Conservation (phyloP, 2,329 filamentous ascomycete genomes). For the Scolecobasidium constrictum region DNA sequence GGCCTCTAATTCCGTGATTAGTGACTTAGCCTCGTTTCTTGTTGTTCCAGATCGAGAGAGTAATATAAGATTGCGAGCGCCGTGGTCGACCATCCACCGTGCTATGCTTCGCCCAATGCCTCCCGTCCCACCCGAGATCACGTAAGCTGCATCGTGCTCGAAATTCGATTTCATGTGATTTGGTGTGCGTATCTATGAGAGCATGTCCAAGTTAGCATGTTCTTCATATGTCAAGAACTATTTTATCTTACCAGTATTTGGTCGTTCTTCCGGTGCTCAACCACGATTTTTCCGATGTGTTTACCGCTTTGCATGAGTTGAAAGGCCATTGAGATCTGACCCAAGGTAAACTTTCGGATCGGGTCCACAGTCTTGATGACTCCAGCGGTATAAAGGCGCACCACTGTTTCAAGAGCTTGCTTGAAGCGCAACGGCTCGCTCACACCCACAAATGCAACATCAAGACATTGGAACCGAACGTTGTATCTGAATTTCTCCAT, state of each 20-base stretch:
- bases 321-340: background rate
- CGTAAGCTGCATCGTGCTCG: conserved; percentile 16
- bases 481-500: conserved; percentile 2
- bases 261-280: background rate
- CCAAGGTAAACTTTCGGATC: background rate
- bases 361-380: background rate
- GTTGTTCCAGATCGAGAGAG: conserved; percentile 13
- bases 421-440: background rate
- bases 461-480: background rate
- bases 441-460: background rate
- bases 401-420: background rate
- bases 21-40: background rate
- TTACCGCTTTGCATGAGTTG: background rate
- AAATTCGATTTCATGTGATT: too few species aligned
- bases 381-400: background rate
- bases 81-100: conserved; percentile 17
- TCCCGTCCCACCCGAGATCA: conserved; percentile 19
- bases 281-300: conserved; percentile 2
- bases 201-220: background rate
- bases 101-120: conserved; percentile 19
- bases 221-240: background rate
- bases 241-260: background rate
- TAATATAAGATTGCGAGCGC: conserved; percentile 17
- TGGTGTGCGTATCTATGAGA: too few species aligned
- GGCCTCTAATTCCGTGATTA: background rate